Conservation (phyloP, 1,284 basidiomycete species). For the Moesziomyces aphidis region DNA sequence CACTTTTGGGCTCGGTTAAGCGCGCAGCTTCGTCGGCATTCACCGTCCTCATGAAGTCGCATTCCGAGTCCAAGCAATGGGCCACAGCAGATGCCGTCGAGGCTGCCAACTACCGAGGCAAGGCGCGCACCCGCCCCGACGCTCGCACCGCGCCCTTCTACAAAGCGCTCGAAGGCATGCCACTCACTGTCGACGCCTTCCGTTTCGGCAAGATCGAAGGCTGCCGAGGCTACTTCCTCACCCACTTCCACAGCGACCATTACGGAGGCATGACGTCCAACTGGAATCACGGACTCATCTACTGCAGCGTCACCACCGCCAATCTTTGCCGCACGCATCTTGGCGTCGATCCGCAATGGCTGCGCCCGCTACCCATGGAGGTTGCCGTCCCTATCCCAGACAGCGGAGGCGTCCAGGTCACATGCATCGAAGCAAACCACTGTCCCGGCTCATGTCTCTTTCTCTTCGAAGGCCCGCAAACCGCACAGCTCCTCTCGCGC, state of each 20-base stretch:
- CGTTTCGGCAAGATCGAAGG: conserved; percentile 89
- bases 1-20: conserved; percentile 20
- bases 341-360: conserved; percentile 85
- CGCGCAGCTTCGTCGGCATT: conserved; percentile 50
- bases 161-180: conserved; percentile 89
- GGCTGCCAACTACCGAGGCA: conserved; percentile 47
- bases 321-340: conserved; percentile 91
- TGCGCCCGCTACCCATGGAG: conserved; percentile 86
- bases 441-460: conserved; percentile 92
- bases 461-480: conserved; percentile 91
- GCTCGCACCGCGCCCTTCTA: conserved; percentile 60
- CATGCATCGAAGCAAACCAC: conserved; percentile 96
- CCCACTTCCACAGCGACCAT: conserved; percentile 70
- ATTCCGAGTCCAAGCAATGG: conserved; percentile 59
- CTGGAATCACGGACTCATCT: conserved; percentile 92
- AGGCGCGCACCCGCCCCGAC: conserved; percentile 28
- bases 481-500: conserved; percentile 75
- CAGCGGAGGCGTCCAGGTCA: conserved; percentile 87
- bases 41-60: conserved; percentile 55
- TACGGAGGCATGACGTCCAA: conserved; percentile 71
- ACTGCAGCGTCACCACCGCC: conserved; percentile 87
- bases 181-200: conserved; percentile 95
- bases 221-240: conserved; percentile 88
- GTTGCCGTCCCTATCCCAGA: conserved; percentile 79
- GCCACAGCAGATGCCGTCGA: conserved; percentile 56